These are phyloP conservation scores for Coemansia sp. DNA, from an alignment of 192 early-diverging fungal genomes.

Conservation along the genomic window DNA sequence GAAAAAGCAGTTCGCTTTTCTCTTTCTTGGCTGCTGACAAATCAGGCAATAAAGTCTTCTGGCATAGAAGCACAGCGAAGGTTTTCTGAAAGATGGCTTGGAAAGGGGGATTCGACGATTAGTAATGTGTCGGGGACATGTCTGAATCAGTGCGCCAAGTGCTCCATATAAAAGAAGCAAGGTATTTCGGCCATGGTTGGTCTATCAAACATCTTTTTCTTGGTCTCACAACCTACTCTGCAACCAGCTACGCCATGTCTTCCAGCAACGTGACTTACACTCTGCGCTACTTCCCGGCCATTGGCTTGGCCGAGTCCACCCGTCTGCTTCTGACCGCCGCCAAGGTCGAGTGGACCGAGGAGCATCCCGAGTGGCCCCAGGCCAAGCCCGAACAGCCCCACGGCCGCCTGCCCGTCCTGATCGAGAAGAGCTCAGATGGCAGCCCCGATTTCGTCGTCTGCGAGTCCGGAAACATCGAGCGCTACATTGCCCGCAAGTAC, in stretches of 20 bases:
- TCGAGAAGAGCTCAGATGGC: slow-evolving; percentile 42
- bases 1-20: no score
- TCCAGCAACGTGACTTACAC: slow-evolving; percentile 13
- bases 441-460: slow-evolving; percentile 31
- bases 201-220: no score
- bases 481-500: slow-evolving; percentile 53
- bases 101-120: no score
- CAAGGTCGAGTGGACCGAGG: slow-evolving; percentile 40
- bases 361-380: slow-evolving; percentile 52
- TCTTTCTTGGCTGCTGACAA: no score
- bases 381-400: slow-evolving; percentile 55
- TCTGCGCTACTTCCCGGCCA: slow-evolving; percentile 33
- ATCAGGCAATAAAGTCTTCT: no score
- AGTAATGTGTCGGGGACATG: no score
- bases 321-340: slow-evolving; percentile 49
- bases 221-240: no score
- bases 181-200: no score
- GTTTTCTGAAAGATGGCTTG: no score
- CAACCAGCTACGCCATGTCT: neutral
- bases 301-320: slow-evolving; percentile 25
- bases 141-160: no score
- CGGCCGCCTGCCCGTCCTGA: slow-evolving; percentile 55
- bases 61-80: no score
- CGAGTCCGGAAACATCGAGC: slow-evolving; percentile 53
- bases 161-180: no score